Percentiles rank a stretch among this genome's conserved stretches.
Conservation (phyloP, 139 green algal genomes). For the Volvox africanus region DNA sequence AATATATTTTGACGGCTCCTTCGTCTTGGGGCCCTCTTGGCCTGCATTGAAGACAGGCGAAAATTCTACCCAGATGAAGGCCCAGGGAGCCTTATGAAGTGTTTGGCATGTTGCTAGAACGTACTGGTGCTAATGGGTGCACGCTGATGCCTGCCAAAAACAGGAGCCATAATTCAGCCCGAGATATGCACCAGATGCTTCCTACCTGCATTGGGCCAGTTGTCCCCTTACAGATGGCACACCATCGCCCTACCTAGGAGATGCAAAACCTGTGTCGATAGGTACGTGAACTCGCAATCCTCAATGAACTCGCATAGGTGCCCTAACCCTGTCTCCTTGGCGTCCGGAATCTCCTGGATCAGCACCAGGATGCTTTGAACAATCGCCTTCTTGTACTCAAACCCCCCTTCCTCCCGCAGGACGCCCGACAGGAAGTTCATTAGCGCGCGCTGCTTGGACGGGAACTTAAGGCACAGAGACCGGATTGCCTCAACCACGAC, state of each 20-base stretch:
- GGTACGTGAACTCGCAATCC: conserved; percentile 99
- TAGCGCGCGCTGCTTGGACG: conserved; percentile 93
- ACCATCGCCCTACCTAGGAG: conserved; percentile 81
- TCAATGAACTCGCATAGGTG: conserved; percentile 99
- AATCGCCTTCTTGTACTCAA: conserved; percentile 99
- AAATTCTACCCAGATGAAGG: too few relatives aligned
- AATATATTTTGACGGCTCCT: conserved; percentile 88
- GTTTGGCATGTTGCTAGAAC: too few relatives aligned
- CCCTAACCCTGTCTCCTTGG: conserved; percentile 94
- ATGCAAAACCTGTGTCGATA: conserved; percentile 96
- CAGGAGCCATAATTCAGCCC: too few relatives aligned
- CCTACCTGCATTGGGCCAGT: too few relatives aligned
- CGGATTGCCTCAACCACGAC: conserved; percentile 98
- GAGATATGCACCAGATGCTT: too few relatives aligned
- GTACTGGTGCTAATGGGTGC: too few relatives aligned
- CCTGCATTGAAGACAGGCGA: conserved; percentile 26
- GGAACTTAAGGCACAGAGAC: conserved; percentile 98
- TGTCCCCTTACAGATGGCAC: too few relatives aligned
- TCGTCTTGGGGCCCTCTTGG: conserved; percentile 69
- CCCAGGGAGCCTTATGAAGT: too few relatives aligned
- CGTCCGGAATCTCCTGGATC: conserved; percentile 95
- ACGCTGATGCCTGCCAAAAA: too few relatives aligned
- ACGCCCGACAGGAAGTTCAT: conserved; percentile 97
- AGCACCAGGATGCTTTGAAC: conserved; percentile 95
- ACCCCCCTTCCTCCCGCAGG: conserved; percentile 88